Evolutionary conservation across 805 yeast genomes (phyloP), one percentile per base, ranked within the genome.

Genomic region (Wickerhamomyces pijperi): DNA sequence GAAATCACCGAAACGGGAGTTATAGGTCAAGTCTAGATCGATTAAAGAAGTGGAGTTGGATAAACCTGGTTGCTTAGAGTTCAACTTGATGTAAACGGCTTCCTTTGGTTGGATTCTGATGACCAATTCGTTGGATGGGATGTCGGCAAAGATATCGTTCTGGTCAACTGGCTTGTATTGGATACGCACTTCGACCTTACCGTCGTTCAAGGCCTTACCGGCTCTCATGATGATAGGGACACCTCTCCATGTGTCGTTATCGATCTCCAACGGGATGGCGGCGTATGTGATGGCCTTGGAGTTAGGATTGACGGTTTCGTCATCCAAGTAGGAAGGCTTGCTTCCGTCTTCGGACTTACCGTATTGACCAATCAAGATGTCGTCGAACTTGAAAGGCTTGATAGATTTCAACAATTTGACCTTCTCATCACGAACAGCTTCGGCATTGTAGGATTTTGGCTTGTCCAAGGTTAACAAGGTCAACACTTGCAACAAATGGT

Each of bases 231-330:
- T 80, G 56, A 92, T 76, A 40, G 98, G 98, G 35, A 92, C 97
- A 54, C 97, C 97, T 46, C 83, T 92, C 98, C 98, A 92, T 58
- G 97, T 78, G 64, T 92, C 97, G 61, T 88, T 92, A 54, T 78
- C 70, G 60, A 92, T 83, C 47, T 78, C 67, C 45, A 90, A 56
- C 18, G 79, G 74, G 42, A 92, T 56, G 3, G 96, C 96, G 12
- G 97, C 96, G 60, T 74, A 92, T 4, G 98, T 92, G 41, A 87
- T 86, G 57, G 94, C 82, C 60, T 82, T 84, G 40, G 96, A 85
- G 46, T 72, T 78, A 38, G 73, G 66, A 47, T 78, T 70, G 43
- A 92, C 97, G 15, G 97, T 84, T 34, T 81, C 86, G 59, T 92
- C 98, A 57, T 92, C 98, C 44, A 79, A 59, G 64, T 92, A 92